Base-by-base conservation (phyloP, 2,329 filamentous ascomycete genomes). In the Cladosporium sp. region DNA sequence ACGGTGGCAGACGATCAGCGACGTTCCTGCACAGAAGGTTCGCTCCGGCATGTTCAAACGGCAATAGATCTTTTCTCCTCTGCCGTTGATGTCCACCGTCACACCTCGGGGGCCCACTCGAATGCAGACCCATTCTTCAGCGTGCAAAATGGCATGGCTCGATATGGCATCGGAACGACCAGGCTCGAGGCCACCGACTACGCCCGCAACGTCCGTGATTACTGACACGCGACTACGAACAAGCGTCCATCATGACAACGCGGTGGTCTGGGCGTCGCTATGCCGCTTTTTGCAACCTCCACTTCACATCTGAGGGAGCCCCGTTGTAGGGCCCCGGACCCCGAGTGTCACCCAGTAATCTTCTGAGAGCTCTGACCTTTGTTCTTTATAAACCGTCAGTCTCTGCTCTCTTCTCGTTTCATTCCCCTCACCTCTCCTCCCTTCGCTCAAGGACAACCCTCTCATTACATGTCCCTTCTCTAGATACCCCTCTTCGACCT, bases 221-320 rank as follows among this genome's bases (percentile, higher is more conserved):
- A 31, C 31, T 62, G 60, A 50, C 60, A 62, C 60, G 60, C 60
- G 60, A 62, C 50, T 50, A 55, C 33, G 49, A 26, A 31, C 60
- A 62, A 62, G 60, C 60, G 60, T 28, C 46, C 29, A 55, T 37
- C 33, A 53, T 29, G 49, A 62, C 46, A 40, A 40, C 31, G 33
- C 60, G 31, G 60, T 31, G 60, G 60, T 62, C 60, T 62, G 60
- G 60, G 60, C 60, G 49, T 50, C 49, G 60, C 46, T 40, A 35
- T 62, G 56, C 49, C 49, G 46, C 49, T 53, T 44, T 55, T 44
- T 35, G 60, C 40, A 62, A 35, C 60, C 60, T 62, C 60, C 60
- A 62, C 60, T 55, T 55, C 49, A 53, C 60, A 62, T 62, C 60
- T 62, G 60, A 62, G 60, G 60, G 60, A 55, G 60, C 60, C 60